phyloP scores from a whole-genome alignment of 2,329 filamentous ascomycete species.

The Aureobasidium subglaciale region DNA sequence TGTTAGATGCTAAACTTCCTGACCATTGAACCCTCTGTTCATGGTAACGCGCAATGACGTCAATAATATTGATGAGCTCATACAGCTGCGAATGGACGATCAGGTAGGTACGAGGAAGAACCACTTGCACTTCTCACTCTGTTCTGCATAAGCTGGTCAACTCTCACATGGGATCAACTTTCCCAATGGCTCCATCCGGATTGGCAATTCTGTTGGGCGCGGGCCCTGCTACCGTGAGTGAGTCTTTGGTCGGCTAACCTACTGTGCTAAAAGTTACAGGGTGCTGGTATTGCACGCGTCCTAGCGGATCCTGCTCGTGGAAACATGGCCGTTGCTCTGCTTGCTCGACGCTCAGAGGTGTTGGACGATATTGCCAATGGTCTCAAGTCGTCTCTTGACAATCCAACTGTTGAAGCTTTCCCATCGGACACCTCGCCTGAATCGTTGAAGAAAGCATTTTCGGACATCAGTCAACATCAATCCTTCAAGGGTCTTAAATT shows the following conservation, averaged over 20 bases:
- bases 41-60: conserved; percentile 3
- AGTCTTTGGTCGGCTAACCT: background rate
- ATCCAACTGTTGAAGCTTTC: conserved; percentile 45
- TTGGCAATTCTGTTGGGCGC: conserved; percentile 48
- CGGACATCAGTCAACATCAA: conserved; percentile 41
- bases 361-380: conserved; percentile 38
- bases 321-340: conserved; percentile 49
- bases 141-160: background rate
- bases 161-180: background rate
- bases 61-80: conserved; percentile 1
- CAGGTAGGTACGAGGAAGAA: too few relatives aligned
- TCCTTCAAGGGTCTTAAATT: conserved; percentile 46
- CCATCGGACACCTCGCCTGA: conserved; percentile 44
- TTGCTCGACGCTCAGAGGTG: conserved; percentile 43
- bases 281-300: conserved; percentile 50
- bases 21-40: background rate
- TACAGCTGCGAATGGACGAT: background rate
- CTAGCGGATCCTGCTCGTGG: conserved; percentile 45
- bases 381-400: conserved; percentile 35
- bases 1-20: background rate
- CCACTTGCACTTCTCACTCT: background rate
- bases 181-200: conserved; percentile 24
- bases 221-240: conserved; percentile 37
- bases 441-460: conserved; percentile 43
- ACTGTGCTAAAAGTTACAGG: conserved; percentile 27